Evolutionary conservation across 352 stramenopile genomes (phyloP).

Genomic region (Globisporangium parvum): DNA sequence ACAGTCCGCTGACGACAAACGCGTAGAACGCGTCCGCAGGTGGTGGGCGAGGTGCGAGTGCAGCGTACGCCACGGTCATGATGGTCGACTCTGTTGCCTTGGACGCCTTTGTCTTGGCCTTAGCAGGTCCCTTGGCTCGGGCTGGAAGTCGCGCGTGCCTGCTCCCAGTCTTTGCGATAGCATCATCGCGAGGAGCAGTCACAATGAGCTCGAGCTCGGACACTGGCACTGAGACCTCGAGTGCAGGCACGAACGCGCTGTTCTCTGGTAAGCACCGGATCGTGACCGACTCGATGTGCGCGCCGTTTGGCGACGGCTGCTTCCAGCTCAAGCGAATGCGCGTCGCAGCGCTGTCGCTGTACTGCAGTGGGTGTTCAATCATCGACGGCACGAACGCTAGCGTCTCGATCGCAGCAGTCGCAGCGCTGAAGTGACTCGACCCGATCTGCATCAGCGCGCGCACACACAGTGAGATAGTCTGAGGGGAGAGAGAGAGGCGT

Average conservation of each 20-base stretch:
- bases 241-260: constrained; percentile 23
- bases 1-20: constrained; percentile 36
- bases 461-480: not conserved
- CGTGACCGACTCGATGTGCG: constrained; percentile 40
- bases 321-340: constrained; percentile 47
- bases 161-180: not conserved
- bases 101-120: not conserved
- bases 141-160: not conserved
- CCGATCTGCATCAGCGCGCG: constrained; percentile 32
- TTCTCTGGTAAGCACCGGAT: constrained; percentile 61
- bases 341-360: constrained; percentile 25
- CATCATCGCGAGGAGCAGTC: not conserved
- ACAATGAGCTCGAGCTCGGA: constrained; percentile 17
- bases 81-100: not conserved
- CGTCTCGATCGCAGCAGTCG: constrained; percentile 40
- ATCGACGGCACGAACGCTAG: constrained; percentile 54
- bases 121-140: not conserved
- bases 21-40: constrained; percentile 13
- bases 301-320: constrained; percentile 47
- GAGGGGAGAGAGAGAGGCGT: not conserved
- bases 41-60: not conserved
- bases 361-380: constrained; percentile 33
- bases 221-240: constrained; percentile 26
- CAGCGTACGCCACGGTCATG: not conserved
- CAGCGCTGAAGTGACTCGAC: constrained; percentile 34